Percentiles rank a stretch among this genome's conserved stretches.
Evolutionary conservation across 2,329 filamentous ascomycete genomes (phyloP).

Genomic region (Aspergillus piperis): DNA sequence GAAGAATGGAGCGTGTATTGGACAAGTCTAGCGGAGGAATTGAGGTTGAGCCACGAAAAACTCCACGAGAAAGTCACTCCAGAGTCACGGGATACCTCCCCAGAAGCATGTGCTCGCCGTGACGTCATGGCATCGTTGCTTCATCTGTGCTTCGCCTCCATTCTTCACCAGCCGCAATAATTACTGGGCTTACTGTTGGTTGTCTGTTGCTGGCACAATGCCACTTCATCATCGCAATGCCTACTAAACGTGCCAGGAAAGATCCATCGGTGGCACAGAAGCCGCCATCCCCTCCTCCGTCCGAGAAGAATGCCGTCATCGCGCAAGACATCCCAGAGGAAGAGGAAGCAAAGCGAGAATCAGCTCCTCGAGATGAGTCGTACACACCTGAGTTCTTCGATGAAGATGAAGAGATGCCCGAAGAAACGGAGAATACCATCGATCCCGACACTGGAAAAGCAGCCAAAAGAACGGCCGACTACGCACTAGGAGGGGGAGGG

Average conservation of each 20-base stretch:
- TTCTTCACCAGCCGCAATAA: neutral
- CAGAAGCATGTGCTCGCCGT: neutral
- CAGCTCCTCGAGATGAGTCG: neutral
- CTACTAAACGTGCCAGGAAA: slow-evolving; percentile 7
- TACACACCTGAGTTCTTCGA: slow-evolving; percentile 9
- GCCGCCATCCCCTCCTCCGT: slow-evolving; percentile 12
- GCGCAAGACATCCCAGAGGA: slow-evolving; percentile 1
- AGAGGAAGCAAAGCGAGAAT: neutral
- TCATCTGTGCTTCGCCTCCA: neutral
- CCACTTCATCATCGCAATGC: slow-evolving; percentile 6
- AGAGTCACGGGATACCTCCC: neutral
- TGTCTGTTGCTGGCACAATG: neutral
- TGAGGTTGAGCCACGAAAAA: neutral
- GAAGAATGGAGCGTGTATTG: neutral
- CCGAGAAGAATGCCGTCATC: slow-evolving; percentile 12
- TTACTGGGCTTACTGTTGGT: neutral
- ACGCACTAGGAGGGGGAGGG: slow-evolving; percentile 15
- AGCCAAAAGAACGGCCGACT: slow-evolving; percentile 1
- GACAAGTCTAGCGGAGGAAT: neutral
- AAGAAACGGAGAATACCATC: slow-evolving; percentile 17
- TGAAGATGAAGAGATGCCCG: slow-evolving; percentile 26
- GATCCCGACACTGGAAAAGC: neutral
- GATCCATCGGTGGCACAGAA: slow-evolving; percentile 2
- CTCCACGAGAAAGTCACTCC: neutral
- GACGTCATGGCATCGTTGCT: neutral